Evolutionary conservation across 345 rosid genomes (phyloP).

Genomic region (Eucalyptus virginea): DNA sequence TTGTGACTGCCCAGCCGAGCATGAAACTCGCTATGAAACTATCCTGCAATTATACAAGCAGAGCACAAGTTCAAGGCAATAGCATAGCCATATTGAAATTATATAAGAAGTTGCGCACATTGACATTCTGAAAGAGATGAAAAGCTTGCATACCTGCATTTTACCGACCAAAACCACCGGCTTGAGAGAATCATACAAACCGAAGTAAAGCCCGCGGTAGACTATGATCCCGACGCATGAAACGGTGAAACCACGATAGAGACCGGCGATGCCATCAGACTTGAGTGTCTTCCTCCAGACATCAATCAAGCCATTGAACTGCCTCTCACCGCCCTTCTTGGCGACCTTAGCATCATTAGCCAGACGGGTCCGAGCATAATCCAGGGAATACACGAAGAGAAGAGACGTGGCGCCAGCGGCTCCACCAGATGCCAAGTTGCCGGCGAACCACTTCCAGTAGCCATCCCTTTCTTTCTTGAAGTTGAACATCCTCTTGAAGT

Average conservation of each 20-base stretch:
- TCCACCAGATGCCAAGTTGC: constrained; percentile 61
- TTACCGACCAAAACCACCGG: constrained; percentile 40
- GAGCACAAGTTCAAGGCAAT: background rate
- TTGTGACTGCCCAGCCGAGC: constrained; percentile 76
- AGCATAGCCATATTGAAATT: background rate
- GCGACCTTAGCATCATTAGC: constrained; percentile 46
- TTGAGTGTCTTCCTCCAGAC: constrained; percentile 39
- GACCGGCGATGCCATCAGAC: constrained; percentile 49
- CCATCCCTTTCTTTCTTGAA: constrained; percentile 54
- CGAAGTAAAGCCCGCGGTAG: constrained; percentile 43
- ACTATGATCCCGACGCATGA: constrained; percentile 9
- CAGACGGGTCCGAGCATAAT: constrained; percentile 41
- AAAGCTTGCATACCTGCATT: constrained; percentile 21
- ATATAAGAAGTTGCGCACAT: background rate
- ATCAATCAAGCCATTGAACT: constrained; percentile 48
- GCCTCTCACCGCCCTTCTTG: constrained; percentile 43
- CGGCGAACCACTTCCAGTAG: constrained; percentile 60
- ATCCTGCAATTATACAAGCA: constrained; percentile 31
- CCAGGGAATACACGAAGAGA: constrained; percentile 46
- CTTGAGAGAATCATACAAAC: constrained; percentile 57
- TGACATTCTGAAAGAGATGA: background rate
- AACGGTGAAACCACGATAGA: constrained; percentile 50
- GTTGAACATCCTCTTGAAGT: constrained; percentile 43
- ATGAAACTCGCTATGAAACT: constrained; percentile 75
- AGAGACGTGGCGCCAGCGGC: constrained; percentile 54